These are phyloP conservation scores for Alternaria burnsii DNA, from an alignment of 2,329 filamentous ascomycete genomes.

Conservation along the genomic window DNA sequence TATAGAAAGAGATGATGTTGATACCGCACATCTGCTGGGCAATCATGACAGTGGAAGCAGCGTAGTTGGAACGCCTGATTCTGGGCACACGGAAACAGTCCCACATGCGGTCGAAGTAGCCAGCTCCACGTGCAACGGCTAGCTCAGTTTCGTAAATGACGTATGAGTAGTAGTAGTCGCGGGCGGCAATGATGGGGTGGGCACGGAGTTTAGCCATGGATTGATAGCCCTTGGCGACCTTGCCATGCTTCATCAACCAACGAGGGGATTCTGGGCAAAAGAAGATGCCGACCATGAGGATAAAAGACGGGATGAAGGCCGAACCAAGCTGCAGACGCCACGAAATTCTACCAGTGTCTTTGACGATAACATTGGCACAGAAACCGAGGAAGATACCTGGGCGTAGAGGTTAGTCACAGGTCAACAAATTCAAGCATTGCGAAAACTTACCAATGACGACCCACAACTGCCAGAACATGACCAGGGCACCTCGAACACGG, in stretches of 20 bases:
- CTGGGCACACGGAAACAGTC: conserved; percentile 58
- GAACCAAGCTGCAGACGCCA: conserved; percentile 51
- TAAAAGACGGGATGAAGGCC: conserved; percentile 51
- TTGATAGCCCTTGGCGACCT: conserved; percentile 53
- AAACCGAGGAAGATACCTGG: conserved; percentile 57
- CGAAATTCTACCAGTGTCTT: conserved; percentile 47
- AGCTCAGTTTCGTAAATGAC: conserved; percentile 49
- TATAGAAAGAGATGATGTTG: conserved; percentile 85
- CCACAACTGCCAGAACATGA: conserved; percentile 53
- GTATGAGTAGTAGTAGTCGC: conserved; percentile 51
- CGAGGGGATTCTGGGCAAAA: conserved; percentile 53
- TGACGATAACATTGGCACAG: conserved; percentile 59
- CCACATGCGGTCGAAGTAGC: conserved; percentile 54
- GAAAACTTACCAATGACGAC: conserved; percentile 42
- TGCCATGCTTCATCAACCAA: conserved; percentile 52
- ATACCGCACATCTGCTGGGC: conserved; percentile 54
- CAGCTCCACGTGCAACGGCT: conserved; percentile 42
- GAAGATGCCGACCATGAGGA: conserved; percentile 46
- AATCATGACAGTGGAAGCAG: conserved; percentile 52
- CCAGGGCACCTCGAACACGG: conserved; percentile 48
- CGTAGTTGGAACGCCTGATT: conserved; percentile 50
- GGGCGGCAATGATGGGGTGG: conserved; percentile 45
- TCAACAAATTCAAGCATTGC: conserved; percentile 9
- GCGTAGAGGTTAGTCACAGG: conserved; percentile 11
- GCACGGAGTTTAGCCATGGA: conserved; percentile 58